Conservation (phyloP, 108 stramenopile genomes). For the Conticribra weissflogii region DNA sequence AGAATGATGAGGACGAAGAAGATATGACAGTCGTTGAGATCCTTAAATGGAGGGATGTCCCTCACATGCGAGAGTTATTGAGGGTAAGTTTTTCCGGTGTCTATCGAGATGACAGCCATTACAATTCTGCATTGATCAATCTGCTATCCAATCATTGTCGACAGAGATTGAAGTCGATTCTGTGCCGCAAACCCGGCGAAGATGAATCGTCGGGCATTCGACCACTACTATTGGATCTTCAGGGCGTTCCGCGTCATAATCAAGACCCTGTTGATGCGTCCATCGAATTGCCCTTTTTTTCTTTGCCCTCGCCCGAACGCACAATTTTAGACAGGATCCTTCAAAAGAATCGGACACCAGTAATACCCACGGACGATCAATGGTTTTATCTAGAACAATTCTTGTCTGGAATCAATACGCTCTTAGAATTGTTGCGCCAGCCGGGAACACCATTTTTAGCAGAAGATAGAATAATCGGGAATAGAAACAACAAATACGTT, state of each 20-base stretch:
- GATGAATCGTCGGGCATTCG: conserved; percentile 86
- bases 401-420: conserved; percentile 18
- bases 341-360: neutral
- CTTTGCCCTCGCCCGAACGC: neutral
- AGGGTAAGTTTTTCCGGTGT: conserved; percentile 52
- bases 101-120: neutral
- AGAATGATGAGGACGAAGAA: conserved; percentile 7
- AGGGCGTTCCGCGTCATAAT: conserved; percentile 76
- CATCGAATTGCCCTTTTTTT: conserved; percentile 45
- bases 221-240: conserved; percentile 83
- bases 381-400: conserved; percentile 46
- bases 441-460: conserved; percentile 35
- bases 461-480: conserved; percentile 27
- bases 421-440: conserved; percentile 29
- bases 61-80: conserved; percentile 58
- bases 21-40: conserved; percentile 19
- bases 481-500: conserved; percentile 14
- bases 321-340: neutral
- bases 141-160: neutral
- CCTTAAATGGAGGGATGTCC: conserved; percentile 48
- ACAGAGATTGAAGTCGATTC: conserved; percentile 67
- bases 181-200: conserved; percentile 64
- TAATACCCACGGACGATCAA: neutral
- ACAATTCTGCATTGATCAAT: neutral
- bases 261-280: conserved; percentile 39